Evolutionary conservation across 139 green algal species (phyloP), one percentile per base, ranked within the genome.

Genomic region (Chlamydomonas sp.): DNA sequence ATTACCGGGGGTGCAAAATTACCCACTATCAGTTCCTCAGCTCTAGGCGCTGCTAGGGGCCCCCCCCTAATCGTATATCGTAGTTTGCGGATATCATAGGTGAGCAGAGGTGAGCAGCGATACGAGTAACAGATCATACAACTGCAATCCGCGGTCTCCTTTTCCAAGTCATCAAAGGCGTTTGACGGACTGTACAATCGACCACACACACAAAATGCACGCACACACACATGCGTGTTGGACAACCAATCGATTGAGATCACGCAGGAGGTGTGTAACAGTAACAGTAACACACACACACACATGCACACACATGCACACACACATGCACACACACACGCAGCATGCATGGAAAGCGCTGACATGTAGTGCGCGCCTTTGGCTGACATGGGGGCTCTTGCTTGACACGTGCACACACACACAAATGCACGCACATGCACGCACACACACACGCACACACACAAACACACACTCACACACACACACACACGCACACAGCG

Each of bases 231-330:
- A 54, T 26, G 20, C 20, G 89, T 96, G 62, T 75, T 96, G 36
- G 89, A 89, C 0, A 88, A 96, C 74, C 59, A 89, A 38, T 89
- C 88, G 0, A 90, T 96, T 29, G 89, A 96, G 73, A 89, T 96
- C 38, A 95, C 81, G 4, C 78, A 93, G 35, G 22, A 43, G 39
- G 39, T 50, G 39, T 54, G 16, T 13, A 54, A 13, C 43, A 13
- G 20, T 26, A 54, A 26, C 43, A 20, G 43, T 26, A 54, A 54
- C n/a, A n/a, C n/a, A n/a, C n/a, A n/a, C n/a, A n/a, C n/a, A n/a
- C n/a, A n/a, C n/a, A 54, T 54, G 43, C 13, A 54, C 43, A 54
- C 43, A 54, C 43, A 54, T 20, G 20, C 43, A 54, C 43, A 54
- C 43, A 54, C 43, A 54, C 43, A 54, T 20, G 43, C 43, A 54